Conservation (phyloP, 2,329 filamentous ascomycete genomes). For the Fragosphaeria purpurea region DNA sequence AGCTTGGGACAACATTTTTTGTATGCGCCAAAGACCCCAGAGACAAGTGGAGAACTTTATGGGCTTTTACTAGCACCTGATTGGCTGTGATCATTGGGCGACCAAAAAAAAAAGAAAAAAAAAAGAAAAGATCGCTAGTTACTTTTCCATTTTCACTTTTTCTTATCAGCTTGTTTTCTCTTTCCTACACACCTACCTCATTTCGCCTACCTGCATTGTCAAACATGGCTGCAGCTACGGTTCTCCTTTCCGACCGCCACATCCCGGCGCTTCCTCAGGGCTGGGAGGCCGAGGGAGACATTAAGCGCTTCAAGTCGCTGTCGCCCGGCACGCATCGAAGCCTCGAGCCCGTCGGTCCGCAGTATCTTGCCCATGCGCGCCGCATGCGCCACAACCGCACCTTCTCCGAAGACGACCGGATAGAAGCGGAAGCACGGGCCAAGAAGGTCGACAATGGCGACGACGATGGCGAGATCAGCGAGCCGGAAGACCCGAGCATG, state of each 20-base stretch:
- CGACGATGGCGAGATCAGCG: conserved; percentile 78
- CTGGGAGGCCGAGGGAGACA: conserved; percentile 85
- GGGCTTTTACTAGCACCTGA: not conserved
- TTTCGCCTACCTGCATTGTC: conserved; percentile 6
- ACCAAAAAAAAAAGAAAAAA: conserved; percentile 5
- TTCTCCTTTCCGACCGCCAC: conserved; percentile 51
- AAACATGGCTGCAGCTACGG: conserved; percentile 51
- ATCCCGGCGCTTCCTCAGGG: conserved; percentile 68
- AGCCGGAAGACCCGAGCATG: conserved; percentile 87
- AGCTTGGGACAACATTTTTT: too few relatives aligned
- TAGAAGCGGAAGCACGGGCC: conserved; percentile 87
- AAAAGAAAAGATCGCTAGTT: conserved; percentile 3
- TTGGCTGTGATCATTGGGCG: conserved; percentile 5
- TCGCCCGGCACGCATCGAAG: conserved; percentile 72
- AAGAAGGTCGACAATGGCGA: conserved; percentile 93
- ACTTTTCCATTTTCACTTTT: not conserved
- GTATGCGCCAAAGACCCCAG: too few relatives aligned
- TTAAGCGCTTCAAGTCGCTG: conserved; percentile 72
- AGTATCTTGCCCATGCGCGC: conserved; percentile 95
- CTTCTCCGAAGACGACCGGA: conserved; percentile 96
- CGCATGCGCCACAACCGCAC: conserved; percentile 94
- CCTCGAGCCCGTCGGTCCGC: conserved; percentile 91
- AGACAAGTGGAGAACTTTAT: not conserved
- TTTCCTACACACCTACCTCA: not conserved
- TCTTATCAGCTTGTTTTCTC: not conserved